A percentile compares a stretch with the other conserved stretches of the same genome.
These are phyloP conservation scores for Aureobasidium musti DNA, from an alignment of 2,329 filamentous ascomycete species.

Conservation along the genomic window DNA sequence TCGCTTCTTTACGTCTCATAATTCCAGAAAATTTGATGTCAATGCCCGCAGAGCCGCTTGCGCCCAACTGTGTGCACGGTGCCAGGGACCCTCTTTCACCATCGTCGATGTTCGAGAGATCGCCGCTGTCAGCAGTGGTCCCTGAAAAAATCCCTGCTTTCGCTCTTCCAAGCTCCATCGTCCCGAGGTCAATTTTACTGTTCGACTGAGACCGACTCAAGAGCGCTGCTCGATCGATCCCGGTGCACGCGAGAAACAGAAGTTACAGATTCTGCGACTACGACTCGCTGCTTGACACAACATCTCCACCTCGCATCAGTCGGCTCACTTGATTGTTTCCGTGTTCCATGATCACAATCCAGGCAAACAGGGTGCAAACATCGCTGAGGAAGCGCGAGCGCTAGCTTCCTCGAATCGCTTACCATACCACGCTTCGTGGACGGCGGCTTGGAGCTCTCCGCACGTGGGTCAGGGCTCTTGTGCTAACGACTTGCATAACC, in stretches of 20 bases:
- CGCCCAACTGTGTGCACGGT: conserved; percentile 18
- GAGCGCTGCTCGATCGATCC: background rate
- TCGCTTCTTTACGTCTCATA: conserved; percentile 2
- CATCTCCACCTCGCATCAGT: background rate
- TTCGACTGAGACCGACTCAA: conserved; percentile 3
- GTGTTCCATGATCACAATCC: background rate
- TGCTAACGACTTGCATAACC: conserved; percentile 5
- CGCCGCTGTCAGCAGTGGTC: conserved; percentile 23
- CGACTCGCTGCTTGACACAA: background rate
- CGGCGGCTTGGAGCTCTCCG: conserved; percentile 10
- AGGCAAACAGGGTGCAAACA: background rate
- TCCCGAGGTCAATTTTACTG: conserved; percentile 21
- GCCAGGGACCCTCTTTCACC: conserved; percentile 1
- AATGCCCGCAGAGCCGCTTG: conserved; percentile 21
- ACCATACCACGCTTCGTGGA: background rate
- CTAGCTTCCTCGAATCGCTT: conserved; percentile 4
- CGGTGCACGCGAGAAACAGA: background rate
- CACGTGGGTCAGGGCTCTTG: conserved; percentile 12
- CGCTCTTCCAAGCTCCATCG: background rate
- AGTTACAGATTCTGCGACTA: background rate
- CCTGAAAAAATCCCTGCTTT: conserved; percentile 21
- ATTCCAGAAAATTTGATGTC: conserved; percentile 10
- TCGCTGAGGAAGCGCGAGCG: background rate
- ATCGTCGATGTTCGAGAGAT: conserved; percentile 20
- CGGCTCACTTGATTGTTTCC: background rate